These are phyloP conservation scores for Typha latifolia DNA, from an alignment of 176 grass and related monocot genomes.

Conservation along the genomic window DNA sequence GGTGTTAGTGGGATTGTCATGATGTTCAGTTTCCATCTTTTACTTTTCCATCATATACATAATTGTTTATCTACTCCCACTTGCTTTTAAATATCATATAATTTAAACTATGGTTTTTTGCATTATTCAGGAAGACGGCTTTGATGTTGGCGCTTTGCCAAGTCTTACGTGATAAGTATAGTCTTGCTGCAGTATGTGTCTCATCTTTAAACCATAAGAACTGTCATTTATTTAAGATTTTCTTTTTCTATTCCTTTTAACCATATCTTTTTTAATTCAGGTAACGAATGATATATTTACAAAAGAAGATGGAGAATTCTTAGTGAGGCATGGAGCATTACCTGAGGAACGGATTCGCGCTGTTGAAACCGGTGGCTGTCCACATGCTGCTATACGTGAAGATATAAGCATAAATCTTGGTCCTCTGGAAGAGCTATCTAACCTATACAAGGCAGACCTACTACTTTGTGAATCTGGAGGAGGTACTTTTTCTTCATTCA, in stretches of 20 bases:
- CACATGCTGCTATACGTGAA: conserved; percentile 89
- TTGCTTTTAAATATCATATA: background rate
- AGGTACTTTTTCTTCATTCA: conserved; percentile 35
- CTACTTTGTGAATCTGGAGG: conserved; percentile 99
- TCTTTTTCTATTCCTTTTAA: background rate
- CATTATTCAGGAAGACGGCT: conserved; percentile 72
- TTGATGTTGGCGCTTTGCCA: conserved; percentile 86
- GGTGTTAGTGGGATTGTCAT: too few species aligned
- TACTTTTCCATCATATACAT: too few species aligned
- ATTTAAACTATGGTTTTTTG: conserved; percentile 1
- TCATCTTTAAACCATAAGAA: background rate
- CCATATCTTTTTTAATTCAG: conserved; percentile 16
- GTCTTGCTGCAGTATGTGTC: conserved; percentile 81
- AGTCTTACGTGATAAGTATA: conserved; percentile 73
- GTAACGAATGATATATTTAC: conserved; percentile 99
- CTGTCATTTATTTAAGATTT: too few species aligned
- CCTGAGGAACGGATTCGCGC: conserved; percentile 78
- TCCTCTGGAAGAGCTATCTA: conserved; percentile 85
- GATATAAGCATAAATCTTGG: conserved; percentile 98
- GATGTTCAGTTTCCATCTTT: too few species aligned
- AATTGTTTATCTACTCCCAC: too few species aligned
- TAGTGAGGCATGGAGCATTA: conserved; percentile 84
- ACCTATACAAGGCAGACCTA: conserved; percentile 75
- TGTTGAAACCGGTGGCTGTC: conserved; percentile 89
- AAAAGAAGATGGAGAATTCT: conserved; percentile 94